Conservation (phyloP, 371 early-diverging fungal species). For the Zancudomyces culisetae region DNA sequence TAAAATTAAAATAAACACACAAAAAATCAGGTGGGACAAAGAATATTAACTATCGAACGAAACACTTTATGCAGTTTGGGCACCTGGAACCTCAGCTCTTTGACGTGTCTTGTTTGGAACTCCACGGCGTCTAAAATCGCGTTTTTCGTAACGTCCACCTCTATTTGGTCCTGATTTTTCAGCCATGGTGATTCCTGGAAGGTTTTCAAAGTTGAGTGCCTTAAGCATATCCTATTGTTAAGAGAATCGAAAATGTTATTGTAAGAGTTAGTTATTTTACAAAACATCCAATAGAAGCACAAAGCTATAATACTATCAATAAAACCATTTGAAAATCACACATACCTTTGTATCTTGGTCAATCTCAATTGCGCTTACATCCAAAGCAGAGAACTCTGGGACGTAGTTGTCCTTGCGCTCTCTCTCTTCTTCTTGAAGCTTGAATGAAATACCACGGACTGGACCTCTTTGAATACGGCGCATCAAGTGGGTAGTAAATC, state of each 20-base stretch:
- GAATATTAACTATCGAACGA: too few relatives aligned
- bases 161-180: constrained; percentile 13
- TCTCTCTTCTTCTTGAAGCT: constrained; percentile 99
- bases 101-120: constrained; percentile 19
- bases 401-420: constrained; percentile 99
- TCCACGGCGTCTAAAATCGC: constrained; percentile 19
- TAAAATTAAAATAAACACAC: too few relatives aligned
- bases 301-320: too few relatives aligned
- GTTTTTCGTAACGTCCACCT: constrained; percentile 16
- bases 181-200: constrained; percentile 43
- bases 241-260: neutral
- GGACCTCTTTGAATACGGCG: constrained; percentile 98
- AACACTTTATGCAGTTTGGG: constrained; percentile 5
- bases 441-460: constrained; percentile 99
- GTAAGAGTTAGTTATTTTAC: too few relatives aligned
- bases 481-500: constrained; percentile 99
- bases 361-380: constrained; percentile 81
- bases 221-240: constrained; percentile 69
- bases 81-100: constrained; percentile 11
- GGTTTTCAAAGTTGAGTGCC: constrained; percentile 82
- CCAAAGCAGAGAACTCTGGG: constrained; percentile 97
- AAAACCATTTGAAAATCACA: too few relatives aligned
- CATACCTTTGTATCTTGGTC: constrained; percentile 72
- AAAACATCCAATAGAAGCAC: too few relatives aligned
- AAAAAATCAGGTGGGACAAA: too few relatives aligned